Conservation (phyloP, 768 basidiomycete species). For the Coprinellus aureogranulatus region DNA sequence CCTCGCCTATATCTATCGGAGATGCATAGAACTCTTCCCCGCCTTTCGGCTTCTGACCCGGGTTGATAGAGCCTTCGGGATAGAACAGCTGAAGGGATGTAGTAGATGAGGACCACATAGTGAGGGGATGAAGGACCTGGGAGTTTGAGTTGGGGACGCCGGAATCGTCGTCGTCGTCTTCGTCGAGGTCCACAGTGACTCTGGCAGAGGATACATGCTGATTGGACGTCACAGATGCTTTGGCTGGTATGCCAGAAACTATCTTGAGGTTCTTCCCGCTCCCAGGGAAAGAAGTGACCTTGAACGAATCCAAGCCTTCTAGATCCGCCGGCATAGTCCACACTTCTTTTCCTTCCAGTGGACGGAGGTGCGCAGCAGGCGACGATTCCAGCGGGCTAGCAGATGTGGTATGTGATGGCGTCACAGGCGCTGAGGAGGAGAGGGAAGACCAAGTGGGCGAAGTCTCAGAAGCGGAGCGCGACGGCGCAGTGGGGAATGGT, state of each 20-base stretch:
- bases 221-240: conserved; percentile 23
- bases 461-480: too few species aligned
- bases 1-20: conserved; percentile 43
- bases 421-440: not conserved
- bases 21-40: conserved; percentile 68
- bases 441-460: too few species aligned
- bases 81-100: conserved; percentile 60
- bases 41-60: conserved; percentile 57
- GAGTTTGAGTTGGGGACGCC: not conserved
- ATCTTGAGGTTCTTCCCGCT: conserved; percentile 56
- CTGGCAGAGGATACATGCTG: conserved; percentile 10
- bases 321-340: conserved; percentile 56
- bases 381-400: not conserved
- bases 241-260: conserved; percentile 45
- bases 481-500: too few species aligned
- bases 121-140: conserved; percentile 7
- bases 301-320: conserved; percentile 60
- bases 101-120: conserved; percentile 26
- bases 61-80: conserved; percentile 69
- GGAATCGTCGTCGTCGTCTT: not conserved
- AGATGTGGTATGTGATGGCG: not conserved
- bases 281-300: conserved; percentile 53
- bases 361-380: not conserved
- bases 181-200: not conserved
- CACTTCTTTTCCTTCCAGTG: conserved; percentile 17